phyloP scores from a whole-genome alignment of 2,329 filamentous ascomycete genomes.

The Alternaria sp. region DNA sequence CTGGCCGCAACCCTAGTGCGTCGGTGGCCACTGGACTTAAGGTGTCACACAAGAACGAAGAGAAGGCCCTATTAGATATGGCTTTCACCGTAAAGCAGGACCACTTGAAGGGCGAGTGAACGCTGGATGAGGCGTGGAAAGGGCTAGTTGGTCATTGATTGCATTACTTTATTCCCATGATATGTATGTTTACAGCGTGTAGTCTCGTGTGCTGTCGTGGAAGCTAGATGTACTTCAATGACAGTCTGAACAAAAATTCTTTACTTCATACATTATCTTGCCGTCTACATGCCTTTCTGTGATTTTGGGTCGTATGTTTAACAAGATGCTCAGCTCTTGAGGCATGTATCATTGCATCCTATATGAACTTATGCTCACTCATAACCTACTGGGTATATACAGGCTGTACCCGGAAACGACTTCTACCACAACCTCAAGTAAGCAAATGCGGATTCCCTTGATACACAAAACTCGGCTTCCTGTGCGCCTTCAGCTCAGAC shows the following conservation, averaged over 20 bases:
- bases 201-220: conserved; percentile 30
- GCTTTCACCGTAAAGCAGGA: conserved; percentile 69
- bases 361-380: no score
- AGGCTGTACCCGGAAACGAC: neutral
- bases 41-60: conserved; percentile 86
- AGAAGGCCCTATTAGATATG: conserved; percentile 77
- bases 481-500: neutral
- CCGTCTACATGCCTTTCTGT: neutral
- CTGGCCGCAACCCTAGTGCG: conserved; percentile 89
- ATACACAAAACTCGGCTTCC: neutral
- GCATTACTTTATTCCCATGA: conserved; percentile 24
- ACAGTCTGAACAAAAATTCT: neutral
- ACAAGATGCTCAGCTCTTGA: neutral
- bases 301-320: neutral
- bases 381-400: no score
- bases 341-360: no score
- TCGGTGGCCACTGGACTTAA: conserved; percentile 95
- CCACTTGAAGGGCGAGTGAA: conserved; percentile 69
- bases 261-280: neutral
- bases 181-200: conserved; percentile 40
- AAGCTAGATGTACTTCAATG: neutral
- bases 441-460: neutral
- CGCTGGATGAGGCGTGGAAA: neutral
- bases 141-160: conserved; percentile 7
- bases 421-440: neutral